Conservation (phyloP, 2,329 filamentous ascomycete species). For the Fusarium nanum region DNA sequence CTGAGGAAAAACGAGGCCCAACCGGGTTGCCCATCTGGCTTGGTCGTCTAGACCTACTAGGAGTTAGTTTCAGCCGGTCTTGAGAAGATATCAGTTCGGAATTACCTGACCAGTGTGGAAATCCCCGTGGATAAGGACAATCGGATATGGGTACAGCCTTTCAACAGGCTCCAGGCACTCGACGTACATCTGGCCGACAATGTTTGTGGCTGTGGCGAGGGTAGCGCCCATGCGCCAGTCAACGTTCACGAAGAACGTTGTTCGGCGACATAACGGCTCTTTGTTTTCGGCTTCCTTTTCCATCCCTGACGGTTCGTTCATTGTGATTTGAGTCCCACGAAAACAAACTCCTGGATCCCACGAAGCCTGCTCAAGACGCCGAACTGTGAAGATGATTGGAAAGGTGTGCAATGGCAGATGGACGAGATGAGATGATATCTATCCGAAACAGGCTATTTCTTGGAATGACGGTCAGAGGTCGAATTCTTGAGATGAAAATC, state of each 20-base stretch:
- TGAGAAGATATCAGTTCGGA: background rate
- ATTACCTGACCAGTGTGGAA: slow-evolving; percentile 52
- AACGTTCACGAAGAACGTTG: slow-evolving; percentile 45
- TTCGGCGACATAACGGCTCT: slow-evolving; percentile 29
- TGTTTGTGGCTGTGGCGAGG: slow-evolving; percentile 21
- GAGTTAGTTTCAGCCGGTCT: background rate
- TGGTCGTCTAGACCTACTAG: slow-evolving; percentile 56
- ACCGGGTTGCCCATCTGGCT: slow-evolving; percentile 59
- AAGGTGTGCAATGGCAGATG: background rate
- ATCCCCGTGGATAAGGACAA: slow-evolving; percentile 54
- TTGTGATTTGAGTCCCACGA: background rate
- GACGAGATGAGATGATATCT: too few species aligned
- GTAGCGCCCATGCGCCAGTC: slow-evolving; percentile 37
- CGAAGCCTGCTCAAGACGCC: background rate
- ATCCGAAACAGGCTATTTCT: too few species aligned
- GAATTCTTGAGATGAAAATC: background rate
- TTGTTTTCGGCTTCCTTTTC: background rate
- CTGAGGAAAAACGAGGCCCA: slow-evolving; percentile 60
- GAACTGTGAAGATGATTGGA: background rate
- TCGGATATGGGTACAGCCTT: slow-evolving; percentile 35
- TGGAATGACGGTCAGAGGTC: too few species aligned
- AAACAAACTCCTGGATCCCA: slow-evolving; percentile 2
- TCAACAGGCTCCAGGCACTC: slow-evolving; percentile 44
- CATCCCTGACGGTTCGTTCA: slow-evolving; percentile 3
- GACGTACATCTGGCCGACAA: slow-evolving; percentile 53